Conservation (phyloP, 306 rosid genomes). For the Corylus heterophylla region DNA sequence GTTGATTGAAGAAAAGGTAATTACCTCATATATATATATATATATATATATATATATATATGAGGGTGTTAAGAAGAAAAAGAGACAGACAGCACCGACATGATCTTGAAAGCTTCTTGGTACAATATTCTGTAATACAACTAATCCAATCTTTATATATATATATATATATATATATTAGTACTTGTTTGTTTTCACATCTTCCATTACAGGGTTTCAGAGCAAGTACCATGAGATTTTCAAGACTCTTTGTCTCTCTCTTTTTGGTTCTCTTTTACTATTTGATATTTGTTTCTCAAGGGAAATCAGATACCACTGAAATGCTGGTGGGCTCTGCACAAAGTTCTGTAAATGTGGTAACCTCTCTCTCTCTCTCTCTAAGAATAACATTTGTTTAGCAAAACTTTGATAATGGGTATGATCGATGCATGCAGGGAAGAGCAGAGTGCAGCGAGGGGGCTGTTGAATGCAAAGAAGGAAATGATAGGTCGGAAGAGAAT, state of each 20-base stretch:
- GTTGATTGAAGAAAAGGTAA: too few species aligned
- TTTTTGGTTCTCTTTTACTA: constrained; percentile 37
- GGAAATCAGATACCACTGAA: constrained; percentile 29
- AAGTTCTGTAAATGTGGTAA: constrained; percentile 32
- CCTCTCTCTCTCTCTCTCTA: constrained; percentile 15
- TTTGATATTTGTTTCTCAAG: constrained; percentile 33
- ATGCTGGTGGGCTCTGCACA: constrained; percentile 31
- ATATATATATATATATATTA: not conserved
- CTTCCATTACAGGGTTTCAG: constrained; percentile 20
- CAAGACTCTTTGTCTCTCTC: constrained; percentile 36
- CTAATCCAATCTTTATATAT: too few species aligned
- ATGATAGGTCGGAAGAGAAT: constrained; percentile 32
- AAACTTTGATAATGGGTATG: not conserved
- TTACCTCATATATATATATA: not conserved
- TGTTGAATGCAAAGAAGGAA: constrained; percentile 42
- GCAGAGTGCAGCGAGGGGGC: constrained; percentile 33
- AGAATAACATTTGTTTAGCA: not conserved
- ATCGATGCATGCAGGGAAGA: constrained; percentile 36
- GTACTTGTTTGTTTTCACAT: constrained; percentile 11
- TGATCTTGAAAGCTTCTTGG: constrained; percentile 8
- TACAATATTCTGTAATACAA: not conserved
- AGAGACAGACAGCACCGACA: constrained; percentile 32
- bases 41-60: not conserved
- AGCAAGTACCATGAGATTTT: constrained; percentile 45
- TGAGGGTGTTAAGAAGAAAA: constrained; percentile 12